Percentiles rank a stretch among this genome's conserved stretches.
Evolutionary conservation across 108 stramenopile genomes (phyloP).

Genomic region (Skeletonema menzelii): DNA sequence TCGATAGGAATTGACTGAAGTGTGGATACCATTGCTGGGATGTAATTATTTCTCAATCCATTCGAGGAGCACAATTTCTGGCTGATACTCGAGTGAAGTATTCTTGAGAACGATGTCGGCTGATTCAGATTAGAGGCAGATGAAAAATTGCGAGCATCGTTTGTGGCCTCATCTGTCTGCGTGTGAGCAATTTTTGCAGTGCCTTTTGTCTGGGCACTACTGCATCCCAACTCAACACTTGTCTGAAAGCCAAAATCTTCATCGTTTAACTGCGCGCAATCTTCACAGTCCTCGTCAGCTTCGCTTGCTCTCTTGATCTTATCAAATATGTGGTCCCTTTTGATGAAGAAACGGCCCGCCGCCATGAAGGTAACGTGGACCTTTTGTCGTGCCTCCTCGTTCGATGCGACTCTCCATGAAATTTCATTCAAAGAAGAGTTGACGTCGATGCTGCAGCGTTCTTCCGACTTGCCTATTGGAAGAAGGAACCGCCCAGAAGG

Average conservation of each 20-base stretch:
- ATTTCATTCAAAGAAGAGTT: background rate
- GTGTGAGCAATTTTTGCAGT: background rate
- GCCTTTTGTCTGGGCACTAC: background rate
- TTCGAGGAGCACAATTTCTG: background rate
- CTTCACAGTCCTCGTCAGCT: background rate
- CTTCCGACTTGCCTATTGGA: background rate
- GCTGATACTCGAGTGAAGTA: background rate
- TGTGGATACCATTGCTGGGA: conserved; percentile 2
- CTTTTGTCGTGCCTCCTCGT: conserved; percentile 7
- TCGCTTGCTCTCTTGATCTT: background rate
- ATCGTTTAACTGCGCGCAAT: background rate
- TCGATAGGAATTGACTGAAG: conserved; percentile 17
- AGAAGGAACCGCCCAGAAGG: conserved; percentile 34
- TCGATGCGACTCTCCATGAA: conserved; percentile 17
- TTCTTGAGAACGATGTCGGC: background rate
- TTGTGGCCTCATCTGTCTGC: no score
- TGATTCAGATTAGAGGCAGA: background rate
- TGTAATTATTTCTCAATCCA: background rate
- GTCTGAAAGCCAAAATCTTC: background rate
- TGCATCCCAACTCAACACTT: background rate
- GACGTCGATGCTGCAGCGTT: background rate
- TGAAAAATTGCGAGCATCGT: no score
- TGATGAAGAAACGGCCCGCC: conserved; percentile 20
- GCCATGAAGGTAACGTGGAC: conserved; percentile 23
- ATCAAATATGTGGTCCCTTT: background rate